Evolutionary conservation across 306 rosid genomes (phyloP), one percentile per base, ranked within the genome.

Genomic region (Vicia faba): DNA sequence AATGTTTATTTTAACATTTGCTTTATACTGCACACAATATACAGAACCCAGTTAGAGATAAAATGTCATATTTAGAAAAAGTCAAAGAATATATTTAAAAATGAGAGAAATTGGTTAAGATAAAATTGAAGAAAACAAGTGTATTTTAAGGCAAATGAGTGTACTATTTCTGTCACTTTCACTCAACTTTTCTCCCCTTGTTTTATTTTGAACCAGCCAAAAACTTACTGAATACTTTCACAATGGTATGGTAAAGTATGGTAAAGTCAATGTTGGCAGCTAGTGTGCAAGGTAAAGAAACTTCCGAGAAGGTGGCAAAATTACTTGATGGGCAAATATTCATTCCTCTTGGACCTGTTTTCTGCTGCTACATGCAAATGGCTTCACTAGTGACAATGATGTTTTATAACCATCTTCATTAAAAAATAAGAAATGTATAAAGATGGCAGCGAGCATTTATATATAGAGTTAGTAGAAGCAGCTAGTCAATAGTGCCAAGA

Each of bases 331-430:
- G 5, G 35, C 65, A 51, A 40, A 69, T 72, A 77, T 80, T 78
- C 77, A 83, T 75, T 85, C 83, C 80, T 84, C 72, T 41, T 80
- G 80, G 86, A 78, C 84, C 19, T 29, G 45, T 15, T 35, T 15
- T 60, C 20, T 6, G 20, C 1, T 19, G 7, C 60, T 46, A 20
- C 54, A 2, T 60, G 6, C 35, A 54, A 74, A 43, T 54, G 26
- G 11, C 38, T 49, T 61, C 26, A 66, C 31, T 38, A 46, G 4
- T 56, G 80, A 80, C 70, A 63, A 29, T 19, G 78, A 82, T n/a
- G 66, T 78, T 70, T 77, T 43, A 50, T 64, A 25, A 55, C 72
- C 57, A 70, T 38, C 50, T 70, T 77, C 73, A 46, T 56, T 55
- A 64, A n/a, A n/a, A n/a, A n/a, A n/a, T n/a, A n/a, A n/a, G n/a